Base-by-base conservation (phyloP, 2,329 filamentous ascomycete genomes). In the Passalora sequoiae region DNA sequence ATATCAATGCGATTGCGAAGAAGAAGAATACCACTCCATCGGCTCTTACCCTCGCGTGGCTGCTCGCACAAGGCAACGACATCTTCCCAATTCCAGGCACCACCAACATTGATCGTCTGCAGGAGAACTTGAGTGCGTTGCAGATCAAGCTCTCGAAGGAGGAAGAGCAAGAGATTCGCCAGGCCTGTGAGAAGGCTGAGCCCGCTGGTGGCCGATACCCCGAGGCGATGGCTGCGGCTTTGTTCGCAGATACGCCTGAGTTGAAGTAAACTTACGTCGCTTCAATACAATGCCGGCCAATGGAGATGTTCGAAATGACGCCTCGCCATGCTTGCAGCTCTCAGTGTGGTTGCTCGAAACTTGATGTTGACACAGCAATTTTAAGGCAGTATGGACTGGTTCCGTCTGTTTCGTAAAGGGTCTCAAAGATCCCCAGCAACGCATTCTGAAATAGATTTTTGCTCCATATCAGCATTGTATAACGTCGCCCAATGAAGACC, bases 21-120 rank as follows among this genome's bases (percentile, higher is more conserved):
- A 67, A 64, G 48, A 82, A 84, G 62, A 70, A 66, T 3, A 70
- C 68, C 33, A 80, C 80, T 0, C 53, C 77, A 0, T 70, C 69
- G 1, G 75, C 86, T 57, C 58, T 86, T 22, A 74, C 77, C 1
- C 66, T 84, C 20, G 80, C 80, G 0, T 85, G 81, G 80, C 53
- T 84, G 43, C 54, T 81, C 50, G 72, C 72, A 3, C 78, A 83
- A 54, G 61, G 61, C 10, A 68, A 74, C 2, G 75, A 81, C 51
- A 67, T 84, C 38, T 73, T 80, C 54, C 77, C 81, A 0, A 60
- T 61, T 44, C 75, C 75, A 0, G 76, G 76, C 6, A 76, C 74
- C 0, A 76, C 73, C 46, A 69, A 67, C 16, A 51, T 71, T 12
- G 60, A 65, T 16, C 66, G 70, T 29, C 45, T 76, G 30, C 65